phyloP scores from a whole-genome alignment of 2,329 filamentous ascomycete genomes.

The Calonectria hawksworthii region DNA sequence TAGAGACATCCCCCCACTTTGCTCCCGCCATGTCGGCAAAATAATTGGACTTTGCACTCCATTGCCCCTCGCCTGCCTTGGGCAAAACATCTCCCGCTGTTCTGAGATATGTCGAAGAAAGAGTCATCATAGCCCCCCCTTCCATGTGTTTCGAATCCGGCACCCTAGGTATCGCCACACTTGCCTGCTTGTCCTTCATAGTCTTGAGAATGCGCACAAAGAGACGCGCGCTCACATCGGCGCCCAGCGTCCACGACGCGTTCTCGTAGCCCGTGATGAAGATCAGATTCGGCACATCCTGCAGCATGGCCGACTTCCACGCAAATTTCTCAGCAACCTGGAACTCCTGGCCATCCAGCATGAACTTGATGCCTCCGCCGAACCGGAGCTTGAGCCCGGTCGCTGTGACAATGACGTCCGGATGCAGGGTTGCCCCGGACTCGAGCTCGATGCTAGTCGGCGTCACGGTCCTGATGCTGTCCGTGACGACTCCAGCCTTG shows the following conservation, averaged over 20 bases:
- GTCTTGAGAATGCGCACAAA: slow-evolving; percentile 64
- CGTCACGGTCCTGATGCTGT: neutral
- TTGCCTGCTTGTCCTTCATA: slow-evolving; percentile 60
- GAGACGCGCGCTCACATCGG: slow-evolving; percentile 59
- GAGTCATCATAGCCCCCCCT: slow-evolving; percentile 55
- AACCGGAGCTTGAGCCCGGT: slow-evolving; percentile 71
- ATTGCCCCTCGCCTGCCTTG: slow-evolving; percentile 57
- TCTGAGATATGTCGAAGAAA: slow-evolving; percentile 67
- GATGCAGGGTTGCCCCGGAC: slow-evolving; percentile 57
- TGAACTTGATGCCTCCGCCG: slow-evolving; percentile 63
- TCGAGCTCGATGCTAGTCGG: slow-evolving; percentile 53
- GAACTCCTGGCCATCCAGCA: slow-evolving; percentile 68
- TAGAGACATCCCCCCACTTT: slow-evolving; percentile 48
- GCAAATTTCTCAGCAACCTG: neutral
- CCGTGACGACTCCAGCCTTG: neutral
- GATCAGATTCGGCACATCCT: neutral
- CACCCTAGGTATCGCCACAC: slow-evolving; percentile 58
- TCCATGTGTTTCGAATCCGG: slow-evolving; percentile 45
- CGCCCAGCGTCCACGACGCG: slow-evolving; percentile 7
- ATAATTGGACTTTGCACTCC: slow-evolving; percentile 50
- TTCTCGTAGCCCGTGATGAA: slow-evolving; percentile 9
- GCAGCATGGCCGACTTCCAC: slow-evolving; percentile 5
- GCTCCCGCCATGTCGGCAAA: slow-evolving; percentile 47
- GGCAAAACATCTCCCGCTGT: slow-evolving; percentile 58
- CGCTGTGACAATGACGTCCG: slow-evolving; percentile 75